Base-by-base conservation (phyloP, 441 rosid genomes). In the Adansonia gregorii region DNA sequence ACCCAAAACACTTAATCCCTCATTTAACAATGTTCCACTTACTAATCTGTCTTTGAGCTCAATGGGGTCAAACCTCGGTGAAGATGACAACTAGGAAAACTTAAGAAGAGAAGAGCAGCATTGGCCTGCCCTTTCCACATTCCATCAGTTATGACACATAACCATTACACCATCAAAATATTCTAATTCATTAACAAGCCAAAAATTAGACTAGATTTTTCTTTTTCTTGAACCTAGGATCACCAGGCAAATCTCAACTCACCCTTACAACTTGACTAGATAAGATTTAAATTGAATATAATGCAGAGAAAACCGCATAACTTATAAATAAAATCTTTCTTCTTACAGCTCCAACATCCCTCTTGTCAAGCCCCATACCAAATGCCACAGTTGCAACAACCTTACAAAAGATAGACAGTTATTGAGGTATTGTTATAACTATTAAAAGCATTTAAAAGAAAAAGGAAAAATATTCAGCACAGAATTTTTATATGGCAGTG, bases 301-400 rank as follows among this genome's bases (percentile, higher is more conserved):
- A 49, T 79, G 78, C 78, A 56, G 65, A 78, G 72, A 74, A 31
- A 74, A 48, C 49, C 43, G 78, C 22, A 76, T 58, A 70, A 73
- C 20, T 79, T 48, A 80, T 74, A 68, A 78, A 69, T 55, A 61
- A 20, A 77, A 76, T 73, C 74, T 79, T 78, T 75, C 49, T 75
- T 78, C 98, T 93, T 93, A 95, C 99, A 71, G 97, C 98, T 88
- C 97, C 98, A 81, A 91, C 93, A 78, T 95, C 97, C 66, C 89
- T 89, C 88, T 93, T 95, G 89, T 95, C 95, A 56, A 95, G 92
- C 77, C 99, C 99, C 99, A 95, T 93, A 76, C 99, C 99, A 79
- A 95, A 95, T 78, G 99, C 99, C 86, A 95, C 99, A 39, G 99
- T 95, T 81, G 98, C 99, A 83, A 93, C 98, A 83, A 95, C 98